phyloP scores from a whole-genome alignment of 2,329 filamentous ascomycete genomes.

The Pestalotiopsis sp. region DNA sequence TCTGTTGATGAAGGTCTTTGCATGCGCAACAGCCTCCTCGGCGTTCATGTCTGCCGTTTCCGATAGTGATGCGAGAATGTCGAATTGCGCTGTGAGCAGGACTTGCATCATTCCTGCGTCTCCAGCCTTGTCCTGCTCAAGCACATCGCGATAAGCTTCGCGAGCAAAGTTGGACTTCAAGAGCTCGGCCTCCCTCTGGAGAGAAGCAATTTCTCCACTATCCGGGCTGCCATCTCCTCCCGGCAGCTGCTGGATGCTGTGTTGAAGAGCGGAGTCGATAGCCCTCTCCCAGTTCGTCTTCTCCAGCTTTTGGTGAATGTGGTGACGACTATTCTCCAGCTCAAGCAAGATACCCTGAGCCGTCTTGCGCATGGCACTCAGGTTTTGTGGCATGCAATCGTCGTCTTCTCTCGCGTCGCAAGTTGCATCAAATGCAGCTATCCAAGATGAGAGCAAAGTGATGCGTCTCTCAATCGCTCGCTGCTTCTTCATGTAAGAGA shows the following conservation, averaged over 20 bases:
- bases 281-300: slow-evolving; percentile 85
- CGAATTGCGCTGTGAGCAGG: slow-evolving; percentile 87
- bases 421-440: slow-evolving; percentile 85
- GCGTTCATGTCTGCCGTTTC: slow-evolving; percentile 83
- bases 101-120: slow-evolving; percentile 81
- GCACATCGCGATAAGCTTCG: slow-evolving; percentile 74
- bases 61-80: slow-evolving; percentile 81
- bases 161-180: slow-evolving; percentile 82
- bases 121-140: slow-evolving; percentile 82
- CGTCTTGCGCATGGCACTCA: slow-evolving; percentile 80
- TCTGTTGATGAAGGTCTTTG: slow-evolving; percentile 75
- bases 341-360: slow-evolving; percentile 88
- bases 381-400: slow-evolving; percentile 66
- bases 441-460: slow-evolving; percentile 85
- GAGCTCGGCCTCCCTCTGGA: slow-evolving; percentile 83
- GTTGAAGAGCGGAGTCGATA: slow-evolving; percentile 85
- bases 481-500: slow-evolving; percentile 79
- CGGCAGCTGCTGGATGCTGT: slow-evolving; percentile 78
- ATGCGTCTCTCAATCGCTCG: slow-evolving; percentile 85
- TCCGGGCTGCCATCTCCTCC: slow-evolving; percentile 69
- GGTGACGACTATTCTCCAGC: slow-evolving; percentile 85
- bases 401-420: slow-evolving; percentile 74
- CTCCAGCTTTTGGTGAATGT: slow-evolving; percentile 82
- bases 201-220: slow-evolving; percentile 67
- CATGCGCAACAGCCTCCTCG: slow-evolving; percentile 78